Percentiles rank a stretch among this genome's conserved stretches.
phyloP scores from a whole-genome alignment of 1,139 yeast genomes.

The Pichia cactophila region DNA sequence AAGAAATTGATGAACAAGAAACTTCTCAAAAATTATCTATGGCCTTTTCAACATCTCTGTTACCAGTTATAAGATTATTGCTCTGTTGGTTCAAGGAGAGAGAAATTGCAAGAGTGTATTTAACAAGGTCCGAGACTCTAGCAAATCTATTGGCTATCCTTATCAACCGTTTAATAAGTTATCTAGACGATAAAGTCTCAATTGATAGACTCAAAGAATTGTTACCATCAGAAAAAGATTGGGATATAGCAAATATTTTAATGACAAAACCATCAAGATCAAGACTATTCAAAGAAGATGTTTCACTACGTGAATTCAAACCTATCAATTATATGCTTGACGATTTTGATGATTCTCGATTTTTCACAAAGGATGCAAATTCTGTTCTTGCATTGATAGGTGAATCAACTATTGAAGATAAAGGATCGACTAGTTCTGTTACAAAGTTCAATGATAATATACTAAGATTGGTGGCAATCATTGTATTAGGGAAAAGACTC shows the following conservation, averaged over 20 bases:
- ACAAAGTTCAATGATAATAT: slow-evolving; percentile 29
- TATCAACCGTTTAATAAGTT: slow-evolving; percentile 4
- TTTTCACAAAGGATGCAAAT: slow-evolving; percentile 24
- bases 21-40: slow-evolving; percentile 4
- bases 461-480: slow-evolving; percentile 33
- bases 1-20: slow-evolving; percentile 2
- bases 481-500: slow-evolving; percentile 30
- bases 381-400: slow-evolving; percentile 28
- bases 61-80: slow-evolving; percentile 37
- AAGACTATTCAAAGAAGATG: slow-evolving; percentile 58
- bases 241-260: slow-evolving; percentile 4
- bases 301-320: slow-evolving; percentile 49
- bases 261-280: slow-evolving; percentile 35
- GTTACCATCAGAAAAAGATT: not conserved
- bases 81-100: slow-evolving; percentile 49
- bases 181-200: slow-evolving; percentile 1
- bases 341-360: slow-evolving; percentile 50
- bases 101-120: slow-evolving; percentile 33
- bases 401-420: slow-evolving; percentile 23
- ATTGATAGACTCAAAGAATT: not conserved
- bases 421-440: slow-evolving; percentile 13
- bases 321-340: slow-evolving; percentile 46
- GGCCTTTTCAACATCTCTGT: slow-evolving; percentile 20
- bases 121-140: slow-evolving; percentile 26
- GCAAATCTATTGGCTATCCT: slow-evolving; percentile 10